phyloP scores from a whole-genome alignment of 2,329 filamentous ascomycete genomes.

The Aspergillus sp. region DNA sequence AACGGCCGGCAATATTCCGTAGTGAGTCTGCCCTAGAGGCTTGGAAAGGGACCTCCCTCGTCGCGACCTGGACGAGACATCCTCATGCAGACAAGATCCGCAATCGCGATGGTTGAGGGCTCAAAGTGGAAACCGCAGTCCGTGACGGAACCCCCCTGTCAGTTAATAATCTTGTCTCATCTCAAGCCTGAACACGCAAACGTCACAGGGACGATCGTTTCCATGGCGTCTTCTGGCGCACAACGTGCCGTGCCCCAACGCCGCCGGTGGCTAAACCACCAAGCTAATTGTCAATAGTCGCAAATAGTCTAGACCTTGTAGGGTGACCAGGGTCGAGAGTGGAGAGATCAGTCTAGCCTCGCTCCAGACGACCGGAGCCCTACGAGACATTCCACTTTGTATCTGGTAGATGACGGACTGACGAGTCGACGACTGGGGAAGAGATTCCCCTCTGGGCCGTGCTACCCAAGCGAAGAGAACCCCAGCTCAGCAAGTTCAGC shows the following conservation, averaged over 20 bases:
- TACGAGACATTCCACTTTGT: too few relatives aligned
- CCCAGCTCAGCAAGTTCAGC: too few relatives aligned
- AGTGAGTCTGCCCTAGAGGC: background rate
- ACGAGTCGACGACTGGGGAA: background rate
- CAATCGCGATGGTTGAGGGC: background rate
- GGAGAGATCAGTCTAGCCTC: background rate
- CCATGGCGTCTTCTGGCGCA: background rate
- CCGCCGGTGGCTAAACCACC: too few relatives aligned
- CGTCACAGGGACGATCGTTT: background rate
- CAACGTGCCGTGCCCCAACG: background rate
- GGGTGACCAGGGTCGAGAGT: background rate
- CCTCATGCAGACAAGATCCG: background rate
- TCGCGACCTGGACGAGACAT: background rate
- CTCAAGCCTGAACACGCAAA: background rate
- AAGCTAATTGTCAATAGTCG: too few relatives aligned
- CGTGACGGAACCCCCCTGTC: background rate
- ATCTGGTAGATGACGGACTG: background rate
- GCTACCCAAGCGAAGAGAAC: background rate
- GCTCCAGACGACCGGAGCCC: too few relatives aligned
- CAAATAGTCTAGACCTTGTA: too few relatives aligned
- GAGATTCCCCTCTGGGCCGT: background rate
- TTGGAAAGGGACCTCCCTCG: background rate
- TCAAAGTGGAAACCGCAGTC: background rate
- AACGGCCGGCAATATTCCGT: too few relatives aligned
- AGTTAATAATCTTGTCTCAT: background rate